A percentile compares a stretch with the other conserved stretches of the same genome.
Evolutionary conservation across 257 asterid genomes (phyloP).

Genomic region (Parsonsia alboflavescens): DNA sequence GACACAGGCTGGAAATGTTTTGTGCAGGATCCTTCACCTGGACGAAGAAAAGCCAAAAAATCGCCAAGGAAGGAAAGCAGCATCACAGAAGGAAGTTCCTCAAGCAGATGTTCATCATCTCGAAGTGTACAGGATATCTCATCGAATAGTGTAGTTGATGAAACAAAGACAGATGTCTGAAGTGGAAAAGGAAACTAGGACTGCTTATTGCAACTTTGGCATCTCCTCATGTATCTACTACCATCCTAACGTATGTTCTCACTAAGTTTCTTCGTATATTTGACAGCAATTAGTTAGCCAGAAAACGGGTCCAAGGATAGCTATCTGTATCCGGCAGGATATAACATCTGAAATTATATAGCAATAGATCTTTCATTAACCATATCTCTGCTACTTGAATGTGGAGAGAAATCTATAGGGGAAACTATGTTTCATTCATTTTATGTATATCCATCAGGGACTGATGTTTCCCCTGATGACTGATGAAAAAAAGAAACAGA

Average conservation of each 20-base stretch:
- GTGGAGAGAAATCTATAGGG: neutral
- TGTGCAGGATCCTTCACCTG: conserved; percentile 62
- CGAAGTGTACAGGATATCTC: conserved; percentile 75
- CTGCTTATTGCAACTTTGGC: conserved; percentile 6
- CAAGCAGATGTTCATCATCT: conserved; percentile 85
- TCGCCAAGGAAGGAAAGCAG: conserved; percentile 54
- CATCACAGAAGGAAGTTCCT: conserved; percentile 61
- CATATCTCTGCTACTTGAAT: neutral
- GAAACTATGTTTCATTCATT: neutral
- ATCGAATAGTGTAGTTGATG: conserved; percentile 62
- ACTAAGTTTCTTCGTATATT: neutral
- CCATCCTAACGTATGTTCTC: neutral
- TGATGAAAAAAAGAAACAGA: neutral
- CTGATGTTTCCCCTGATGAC: neutral
- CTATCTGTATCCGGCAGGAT: neutral
- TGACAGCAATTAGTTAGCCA: neutral
- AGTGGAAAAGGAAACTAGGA: conserved; percentile 14
- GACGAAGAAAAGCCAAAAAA: conserved; percentile 51
- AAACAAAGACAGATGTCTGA: conserved; percentile 44
- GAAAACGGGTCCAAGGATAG: neutral
- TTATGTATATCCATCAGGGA: neutral
- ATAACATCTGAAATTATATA: neutral
- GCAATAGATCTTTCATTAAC: neutral
- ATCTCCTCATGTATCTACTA: neutral
- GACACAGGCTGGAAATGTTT: conserved; percentile 8